Conservation (phyloP, 495 filamentous ascomycete genomes). For the Bathelium albidoporum region DNA sequence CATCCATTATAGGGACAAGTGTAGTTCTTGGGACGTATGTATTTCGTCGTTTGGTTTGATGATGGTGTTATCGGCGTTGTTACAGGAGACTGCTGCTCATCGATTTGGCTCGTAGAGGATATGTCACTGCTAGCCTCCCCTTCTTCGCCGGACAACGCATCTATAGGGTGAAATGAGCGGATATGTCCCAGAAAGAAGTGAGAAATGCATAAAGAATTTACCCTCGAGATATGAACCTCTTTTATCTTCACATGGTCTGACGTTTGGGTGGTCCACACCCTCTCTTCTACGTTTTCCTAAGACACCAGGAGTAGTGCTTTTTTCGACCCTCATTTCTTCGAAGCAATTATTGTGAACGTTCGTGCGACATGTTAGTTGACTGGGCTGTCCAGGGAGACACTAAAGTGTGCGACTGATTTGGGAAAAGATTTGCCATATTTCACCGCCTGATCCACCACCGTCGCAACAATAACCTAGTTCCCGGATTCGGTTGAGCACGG, state of each 20-base stretch:
- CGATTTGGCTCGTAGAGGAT: neutral
- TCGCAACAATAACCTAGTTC: too few relatives aligned
- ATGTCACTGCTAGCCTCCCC: neutral
- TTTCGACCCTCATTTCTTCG: too few relatives aligned
- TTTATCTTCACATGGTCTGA: neutral
- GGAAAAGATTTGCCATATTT: too few relatives aligned
- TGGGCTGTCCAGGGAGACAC: too few relatives aligned
- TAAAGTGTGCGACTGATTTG: too few relatives aligned
- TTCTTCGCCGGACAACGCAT: neutral
- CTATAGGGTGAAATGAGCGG: neutral
- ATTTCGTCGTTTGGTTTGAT: neutral
- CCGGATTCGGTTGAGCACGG: too few relatives aligned
- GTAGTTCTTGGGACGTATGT: slow-evolving; percentile 47
- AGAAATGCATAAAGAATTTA: too few relatives aligned
- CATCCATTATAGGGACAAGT: slow-evolving; percentile 61
- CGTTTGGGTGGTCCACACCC: neutral
- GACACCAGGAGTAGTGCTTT: neutral
- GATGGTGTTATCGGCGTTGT: neutral
- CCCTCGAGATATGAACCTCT: neutral
- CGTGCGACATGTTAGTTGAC: too few relatives aligned
- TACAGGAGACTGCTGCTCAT: neutral
- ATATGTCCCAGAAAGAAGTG: too few relatives aligned
- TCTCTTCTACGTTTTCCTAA: neutral
- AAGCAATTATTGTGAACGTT: too few relatives aligned
- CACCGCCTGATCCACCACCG: too few relatives aligned